Base-by-base conservation (phyloP, 2,329 filamentous ascomycete genomes). In the Didymella exigua region DNA sequence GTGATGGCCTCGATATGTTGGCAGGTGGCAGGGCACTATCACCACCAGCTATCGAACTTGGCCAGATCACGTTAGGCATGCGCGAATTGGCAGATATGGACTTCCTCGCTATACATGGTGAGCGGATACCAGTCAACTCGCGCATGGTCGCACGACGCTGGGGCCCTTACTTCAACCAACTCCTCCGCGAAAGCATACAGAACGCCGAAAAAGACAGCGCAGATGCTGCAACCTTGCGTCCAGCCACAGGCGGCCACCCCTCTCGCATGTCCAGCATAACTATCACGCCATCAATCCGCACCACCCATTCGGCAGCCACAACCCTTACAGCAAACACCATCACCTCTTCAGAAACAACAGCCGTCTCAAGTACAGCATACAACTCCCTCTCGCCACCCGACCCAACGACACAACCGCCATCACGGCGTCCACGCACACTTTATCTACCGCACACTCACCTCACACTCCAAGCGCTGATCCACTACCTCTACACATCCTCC, bases 11-110 rank as follows among this genome's bases (percentile, higher is more conserved):
- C 42, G 79, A 82, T 51, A 66, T 79, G 68, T 88, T 87, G 2
- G 89, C 88, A 5, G 90, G 90, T 19, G 93, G 93, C 4, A 84
- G 93, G 16, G 85, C 83, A 29, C 85, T 96, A 62, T 90, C 88
- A 9, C 82, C 84, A 29, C 89, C 90, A 11, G 93, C 93, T 1
- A 89, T 96, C 65, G 90, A 96, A 58, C 80, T 99, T 13, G 95
- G 95, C 5, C 88, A 90, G 61, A 86, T 91, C 73, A 89, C 91
- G 0, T 79, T 96, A 59, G 83, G 83, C 1, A 80, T 96, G 71
- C 86, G 87, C n/a, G 95, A 98, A 74, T 80, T 99, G 51, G 85
- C 91, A 2, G 95, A 99, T 67, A 99, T 99, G 95, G 95, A 98
- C 69, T 90, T 99, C 54, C 81, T 98, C 24, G 95, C 93, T 47